A percentile compares a stretch with the other conserved stretches of the same genome.
phyloP scores from a whole-genome alignment of 2,329 filamentous ascomycete genomes.

The Chaetomiaceae sp. region DNA sequence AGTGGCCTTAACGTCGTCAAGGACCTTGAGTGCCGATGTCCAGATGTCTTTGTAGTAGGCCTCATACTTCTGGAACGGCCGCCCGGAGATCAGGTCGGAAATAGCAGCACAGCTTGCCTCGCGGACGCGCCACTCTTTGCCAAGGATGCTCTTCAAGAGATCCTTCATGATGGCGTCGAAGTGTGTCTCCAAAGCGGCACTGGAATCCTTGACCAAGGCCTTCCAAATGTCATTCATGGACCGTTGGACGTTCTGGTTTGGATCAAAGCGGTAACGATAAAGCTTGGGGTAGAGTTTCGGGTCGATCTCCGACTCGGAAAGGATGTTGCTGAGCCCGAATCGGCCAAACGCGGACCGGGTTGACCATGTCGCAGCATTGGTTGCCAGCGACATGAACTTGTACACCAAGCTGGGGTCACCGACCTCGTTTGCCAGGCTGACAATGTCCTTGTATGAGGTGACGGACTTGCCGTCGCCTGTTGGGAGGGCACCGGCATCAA shows the following conservation, averaged over 20 bases:
- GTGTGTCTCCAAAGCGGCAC: constrained; percentile 68
- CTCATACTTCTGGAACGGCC: constrained; percentile 71
- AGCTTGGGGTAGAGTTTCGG: constrained; percentile 94
- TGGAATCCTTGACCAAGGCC: constrained; percentile 84
- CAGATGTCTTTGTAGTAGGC: constrained; percentile 82
- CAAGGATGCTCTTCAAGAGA: constrained; percentile 76
- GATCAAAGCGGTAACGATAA: constrained; percentile 91
- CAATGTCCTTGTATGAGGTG: constrained; percentile 96
- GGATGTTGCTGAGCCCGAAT: constrained; percentile 86
- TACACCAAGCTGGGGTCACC: constrained; percentile 96
- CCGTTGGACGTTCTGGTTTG: constrained; percentile 83
- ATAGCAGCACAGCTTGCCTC: constrained; percentile 91
- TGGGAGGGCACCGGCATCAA: constrained; percentile 83
- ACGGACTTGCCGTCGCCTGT: constrained; percentile 86
- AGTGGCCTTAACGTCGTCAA: constrained; percentile 93
- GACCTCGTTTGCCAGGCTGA: constrained; percentile 91
- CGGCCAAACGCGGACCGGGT: constrained; percentile 93
- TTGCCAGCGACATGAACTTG: constrained; percentile 95
- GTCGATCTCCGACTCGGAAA: constrained; percentile 83
- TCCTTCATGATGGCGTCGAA: constrained; percentile 90
- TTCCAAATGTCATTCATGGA: constrained; percentile 99
- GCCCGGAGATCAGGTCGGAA: constrained; percentile 78
- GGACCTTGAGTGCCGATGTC: constrained; percentile 78
- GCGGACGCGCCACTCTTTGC: constrained; percentile 87
- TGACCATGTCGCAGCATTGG: constrained; percentile 94